Base-by-base conservation (phyloP, 345 rosid species). In the Iberis pinnata region DNA sequence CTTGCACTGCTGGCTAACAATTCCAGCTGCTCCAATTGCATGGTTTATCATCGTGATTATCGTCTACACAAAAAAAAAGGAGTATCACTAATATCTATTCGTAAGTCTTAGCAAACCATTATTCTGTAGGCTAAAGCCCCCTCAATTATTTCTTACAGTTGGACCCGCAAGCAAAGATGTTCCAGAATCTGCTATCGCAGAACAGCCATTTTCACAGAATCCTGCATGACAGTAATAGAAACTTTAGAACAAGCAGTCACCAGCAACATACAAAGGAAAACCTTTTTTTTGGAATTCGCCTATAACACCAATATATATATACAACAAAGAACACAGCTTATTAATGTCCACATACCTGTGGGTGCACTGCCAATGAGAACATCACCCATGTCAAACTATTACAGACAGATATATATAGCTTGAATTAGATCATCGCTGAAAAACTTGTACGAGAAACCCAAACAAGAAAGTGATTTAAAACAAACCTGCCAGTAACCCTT, bases 401-500 rank as follows among this genome's bases (percentile, higher is more conserved):
- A 46, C 37, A 43, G 16, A 20, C 26, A 4, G 48, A 63, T 51
- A 8, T n/a, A n/a, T n/a, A 61, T 0, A 13, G 24, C 19, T 47
- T 31, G 56, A 60, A 53, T 64, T 36, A 61, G 56, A 60, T n/a
- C n/a, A n/a, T n/a, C n/a, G n/a, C n/a, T n/a, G n/a, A n/a, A n/a
- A n/a, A n/a, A n/a, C n/a, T n/a, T n/a, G n/a, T n/a, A n/a, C n/a
- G 52, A 48, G n/a, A 42, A 56, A 37, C 29, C 10, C 26, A 44
- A 44, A 55, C 8, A 56, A 39, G 14, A 54, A 56, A 43, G 56
- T 27, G 39, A 49, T 43, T 29, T 42, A 61, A 42, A 19, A 63
- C 73, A 26, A 49, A 92, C 98, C 98, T 88, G 95, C 98, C 98
- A 92, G 70, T 88, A 92, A 36, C 98, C 98, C 70, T 92, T 85